Evolutionary conservation across 306 rosid genomes (phyloP).

Genomic region (Malus fusca): DNA sequence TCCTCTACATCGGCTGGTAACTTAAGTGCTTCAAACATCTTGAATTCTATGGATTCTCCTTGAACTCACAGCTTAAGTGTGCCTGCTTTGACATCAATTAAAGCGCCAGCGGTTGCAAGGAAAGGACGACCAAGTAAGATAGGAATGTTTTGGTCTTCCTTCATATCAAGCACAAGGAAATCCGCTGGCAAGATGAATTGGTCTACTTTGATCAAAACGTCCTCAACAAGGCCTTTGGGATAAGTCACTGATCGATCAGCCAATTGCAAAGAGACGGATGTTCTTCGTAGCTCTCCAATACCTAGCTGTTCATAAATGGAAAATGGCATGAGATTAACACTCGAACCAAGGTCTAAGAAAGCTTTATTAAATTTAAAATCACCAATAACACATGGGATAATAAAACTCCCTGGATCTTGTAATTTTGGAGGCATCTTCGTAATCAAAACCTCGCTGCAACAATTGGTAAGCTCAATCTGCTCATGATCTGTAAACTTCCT

Average conservation of each 20-base stretch:
- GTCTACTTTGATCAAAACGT: not conserved
- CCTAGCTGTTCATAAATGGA: not conserved
- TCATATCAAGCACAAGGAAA: not conserved
- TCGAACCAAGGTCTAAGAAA: not conserved
- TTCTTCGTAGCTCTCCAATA: not conserved
- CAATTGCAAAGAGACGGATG: not conserved
- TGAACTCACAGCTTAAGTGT: not conserved
- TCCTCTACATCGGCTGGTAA: not conserved
- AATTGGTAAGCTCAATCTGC: no score
- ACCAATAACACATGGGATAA: not conserved
- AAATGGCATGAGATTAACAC: not conserved
- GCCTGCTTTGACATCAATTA: not conserved
- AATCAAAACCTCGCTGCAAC: not conserved
- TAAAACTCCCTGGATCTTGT: not conserved
- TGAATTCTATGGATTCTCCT: not conserved
- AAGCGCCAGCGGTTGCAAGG: not conserved
- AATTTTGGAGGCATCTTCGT: not conserved
- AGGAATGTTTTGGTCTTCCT: not conserved
- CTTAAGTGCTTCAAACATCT: not conserved
- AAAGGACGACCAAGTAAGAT: not conserved
- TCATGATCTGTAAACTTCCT: no score
- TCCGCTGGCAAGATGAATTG: not conserved
- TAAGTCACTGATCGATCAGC: not conserved
- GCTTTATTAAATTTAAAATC: not conserved
- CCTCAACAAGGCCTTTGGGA: not conserved